These are phyloP conservation scores for Backusella psychrophila DNA, from an alignment of 192 early-diverging fungal species.

Conservation along the genomic window DNA sequence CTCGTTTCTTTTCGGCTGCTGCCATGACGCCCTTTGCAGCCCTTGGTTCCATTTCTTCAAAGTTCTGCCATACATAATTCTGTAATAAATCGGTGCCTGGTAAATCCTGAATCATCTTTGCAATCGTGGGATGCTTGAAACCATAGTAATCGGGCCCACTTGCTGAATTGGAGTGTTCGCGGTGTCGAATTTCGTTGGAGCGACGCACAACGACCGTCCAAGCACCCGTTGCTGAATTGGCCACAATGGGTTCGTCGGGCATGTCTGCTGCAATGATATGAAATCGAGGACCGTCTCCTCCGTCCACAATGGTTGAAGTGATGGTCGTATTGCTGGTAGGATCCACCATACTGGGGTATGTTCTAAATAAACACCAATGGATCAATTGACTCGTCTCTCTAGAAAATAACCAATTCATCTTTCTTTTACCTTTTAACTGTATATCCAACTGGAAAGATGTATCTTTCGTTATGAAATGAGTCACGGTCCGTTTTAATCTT, in stretches of 20 bases:
- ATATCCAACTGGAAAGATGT: constrained; percentile 93
- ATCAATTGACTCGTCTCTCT: not conserved
- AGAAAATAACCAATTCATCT: not conserved
- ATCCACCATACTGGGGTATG: constrained; percentile 74
- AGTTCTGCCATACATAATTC: constrained; percentile 68
- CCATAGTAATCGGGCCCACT: constrained; percentile 93
- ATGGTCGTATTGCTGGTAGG: constrained; percentile 51
- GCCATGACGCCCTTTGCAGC: constrained; percentile 53
- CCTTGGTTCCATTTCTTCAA: constrained; percentile 61
- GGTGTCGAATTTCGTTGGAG: constrained; percentile 75
- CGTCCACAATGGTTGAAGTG: constrained; percentile 68
- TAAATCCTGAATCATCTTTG: constrained; percentile 85
- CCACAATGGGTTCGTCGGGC: constrained; percentile 65
- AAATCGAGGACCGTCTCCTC: constrained; percentile 73
- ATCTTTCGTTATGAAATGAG: constrained; percentile 84
- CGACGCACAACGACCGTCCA: constrained; percentile 81
- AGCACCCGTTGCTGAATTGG: constrained; percentile 84
- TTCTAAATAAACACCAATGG: constrained; percentile 14
- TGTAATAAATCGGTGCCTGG: constrained; percentile 70
- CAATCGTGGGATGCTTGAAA: constrained; percentile 82
- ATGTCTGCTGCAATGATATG: constrained; percentile 82
- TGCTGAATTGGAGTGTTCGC: constrained; percentile 78
- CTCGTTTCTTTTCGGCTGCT: constrained; percentile 35
- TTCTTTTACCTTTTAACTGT: constrained; percentile 43
- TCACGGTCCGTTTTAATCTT: constrained; percentile 70